Conservation (phyloP, 78 protist genomes). For the Cavenderia fasciculata region DNA sequence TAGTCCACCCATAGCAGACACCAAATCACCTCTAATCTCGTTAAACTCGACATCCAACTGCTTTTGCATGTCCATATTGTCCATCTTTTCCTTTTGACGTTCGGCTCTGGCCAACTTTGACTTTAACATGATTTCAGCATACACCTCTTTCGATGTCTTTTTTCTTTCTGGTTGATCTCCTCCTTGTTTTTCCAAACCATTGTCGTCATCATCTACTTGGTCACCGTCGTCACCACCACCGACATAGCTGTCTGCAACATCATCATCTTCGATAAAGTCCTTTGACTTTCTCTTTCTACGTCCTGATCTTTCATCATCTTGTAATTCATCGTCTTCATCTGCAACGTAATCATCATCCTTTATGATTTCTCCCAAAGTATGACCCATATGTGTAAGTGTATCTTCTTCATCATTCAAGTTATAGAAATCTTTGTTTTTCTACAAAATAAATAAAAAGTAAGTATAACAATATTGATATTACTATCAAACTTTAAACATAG, state of each 20-base stretch:
- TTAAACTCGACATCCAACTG: constrained; percentile 75
- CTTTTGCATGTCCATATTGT: constrained; percentile 42
- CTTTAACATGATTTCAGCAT: constrained; percentile 74
- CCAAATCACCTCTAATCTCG: constrained; percentile 45
- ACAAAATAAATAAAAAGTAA: neutral
- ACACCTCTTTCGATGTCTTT: constrained; percentile 65
- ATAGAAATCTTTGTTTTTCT: constrained; percentile 37
- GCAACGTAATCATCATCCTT: constrained; percentile 55
- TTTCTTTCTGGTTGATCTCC: neutral
- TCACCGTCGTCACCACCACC: constrained; percentile 45
- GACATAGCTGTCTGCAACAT: constrained; percentile 24
- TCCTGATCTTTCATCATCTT: constrained; percentile 39
- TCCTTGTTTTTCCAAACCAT: neutral
- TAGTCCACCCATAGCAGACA: neutral
- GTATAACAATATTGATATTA: neutral
- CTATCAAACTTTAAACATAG: neutral
- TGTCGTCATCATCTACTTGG: constrained; percentile 17
- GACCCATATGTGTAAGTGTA: constrained; percentile 46
- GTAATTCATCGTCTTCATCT: constrained; percentile 14
- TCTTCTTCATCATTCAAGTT: constrained; percentile 66
- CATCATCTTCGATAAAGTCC: too few relatives aligned
- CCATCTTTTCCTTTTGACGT: constrained; percentile 31
- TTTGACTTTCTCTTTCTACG: constrained; percentile 1
- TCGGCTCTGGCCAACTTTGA: constrained; percentile 67
- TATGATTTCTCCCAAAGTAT: constrained; percentile 48